phyloP scores from a whole-genome alignment of 108 stramenopile species.

The Cyclotella baltica region DNA sequence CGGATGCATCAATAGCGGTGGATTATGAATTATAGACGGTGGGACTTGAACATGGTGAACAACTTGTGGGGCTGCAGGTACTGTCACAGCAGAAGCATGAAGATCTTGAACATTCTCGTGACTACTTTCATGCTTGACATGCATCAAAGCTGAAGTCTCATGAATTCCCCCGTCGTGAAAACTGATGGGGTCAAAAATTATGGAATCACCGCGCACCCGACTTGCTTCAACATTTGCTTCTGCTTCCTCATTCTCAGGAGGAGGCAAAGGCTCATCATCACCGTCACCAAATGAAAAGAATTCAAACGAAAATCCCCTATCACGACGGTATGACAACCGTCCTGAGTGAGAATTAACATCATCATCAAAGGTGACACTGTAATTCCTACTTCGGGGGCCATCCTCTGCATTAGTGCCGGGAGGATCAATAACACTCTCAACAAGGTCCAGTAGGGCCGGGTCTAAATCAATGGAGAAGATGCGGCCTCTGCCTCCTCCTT shows the following conservation, averaged over 20 bases:
- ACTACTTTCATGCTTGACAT: slow-evolving; percentile 20
- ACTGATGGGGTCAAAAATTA: slow-evolving; percentile 90
- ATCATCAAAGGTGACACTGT: slow-evolving; percentile 36
- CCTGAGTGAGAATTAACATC: slow-evolving; percentile 27
- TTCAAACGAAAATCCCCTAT: slow-evolving; percentile 88
- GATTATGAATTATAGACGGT: slow-evolving; percentile 16
- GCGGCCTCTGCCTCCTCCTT: slow-evolving; percentile 37
- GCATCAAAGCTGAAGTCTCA: slow-evolving; percentile 76
- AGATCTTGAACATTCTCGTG: neutral
- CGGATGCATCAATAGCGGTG: neutral
- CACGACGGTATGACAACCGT: slow-evolving; percentile 41
- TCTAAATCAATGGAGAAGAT: slow-evolving; percentile 89
- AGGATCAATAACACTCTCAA: slow-evolving; percentile 59
- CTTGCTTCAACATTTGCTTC: slow-evolving; percentile 1
- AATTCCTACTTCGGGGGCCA: slow-evolving; percentile 10
- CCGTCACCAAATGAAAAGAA: slow-evolving; percentile 84
- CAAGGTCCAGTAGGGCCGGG: slow-evolving; percentile 74
- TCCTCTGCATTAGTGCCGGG: neutral
- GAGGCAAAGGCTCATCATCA: slow-evolving; percentile 71
- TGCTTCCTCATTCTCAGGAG: neutral
- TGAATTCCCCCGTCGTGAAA: slow-evolving; percentile 92
- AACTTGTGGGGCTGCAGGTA: neutral
- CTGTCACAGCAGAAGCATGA: neutral
- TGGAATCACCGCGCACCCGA: slow-evolving; percentile 89
- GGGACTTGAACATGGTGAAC: slow-evolving; percentile 6